Percentiles rank a stretch among this genome's conserved stretches.
phyloP scores from a whole-genome alignment of 2,329 filamentous ascomycete species.

The Chrysosporium queenslandicum region DNA sequence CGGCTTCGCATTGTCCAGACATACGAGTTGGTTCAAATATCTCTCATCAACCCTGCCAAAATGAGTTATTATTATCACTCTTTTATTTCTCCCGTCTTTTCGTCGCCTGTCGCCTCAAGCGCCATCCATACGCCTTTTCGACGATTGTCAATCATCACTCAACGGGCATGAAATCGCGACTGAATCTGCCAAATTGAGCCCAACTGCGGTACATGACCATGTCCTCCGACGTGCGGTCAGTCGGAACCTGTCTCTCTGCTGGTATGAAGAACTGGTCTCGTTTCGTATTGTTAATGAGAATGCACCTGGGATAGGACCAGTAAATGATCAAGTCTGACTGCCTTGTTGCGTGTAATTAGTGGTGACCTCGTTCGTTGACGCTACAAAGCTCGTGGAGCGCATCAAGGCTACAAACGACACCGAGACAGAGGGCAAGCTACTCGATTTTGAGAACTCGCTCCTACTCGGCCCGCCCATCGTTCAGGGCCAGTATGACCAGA shows the following conservation, averaged over 20 bases:
- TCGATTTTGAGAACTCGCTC: conserved; percentile 29
- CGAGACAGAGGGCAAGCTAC: background rate
- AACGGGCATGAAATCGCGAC: background rate
- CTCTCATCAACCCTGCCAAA: background rate
- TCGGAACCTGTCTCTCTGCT: conserved; percentile 14
- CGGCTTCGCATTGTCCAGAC: background rate
- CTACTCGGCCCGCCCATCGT: conserved; percentile 28
- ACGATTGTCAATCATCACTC: background rate
- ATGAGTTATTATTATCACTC: background rate
- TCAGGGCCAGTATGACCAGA: conserved; percentile 29
- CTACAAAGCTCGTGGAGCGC: conserved; percentile 14
- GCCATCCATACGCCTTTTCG: no score
- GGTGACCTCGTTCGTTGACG: conserved; percentile 14
- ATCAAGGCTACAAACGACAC: conserved; percentile 10
- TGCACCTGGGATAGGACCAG: no score
- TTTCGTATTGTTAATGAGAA: background rate
- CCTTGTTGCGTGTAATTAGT: no score
- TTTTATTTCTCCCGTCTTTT: background rate
- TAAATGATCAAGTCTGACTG: no score
- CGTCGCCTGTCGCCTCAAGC: background rate
- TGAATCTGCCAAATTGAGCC: background rate
- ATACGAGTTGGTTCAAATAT: background rate
- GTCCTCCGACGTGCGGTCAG: conserved; percentile 14
- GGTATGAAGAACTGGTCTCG: conserved; percentile 2
- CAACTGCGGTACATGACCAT: background rate